Base-by-base conservation (phyloP, 108 stramenopile species). In the Fistulifera solaris region DNA sequence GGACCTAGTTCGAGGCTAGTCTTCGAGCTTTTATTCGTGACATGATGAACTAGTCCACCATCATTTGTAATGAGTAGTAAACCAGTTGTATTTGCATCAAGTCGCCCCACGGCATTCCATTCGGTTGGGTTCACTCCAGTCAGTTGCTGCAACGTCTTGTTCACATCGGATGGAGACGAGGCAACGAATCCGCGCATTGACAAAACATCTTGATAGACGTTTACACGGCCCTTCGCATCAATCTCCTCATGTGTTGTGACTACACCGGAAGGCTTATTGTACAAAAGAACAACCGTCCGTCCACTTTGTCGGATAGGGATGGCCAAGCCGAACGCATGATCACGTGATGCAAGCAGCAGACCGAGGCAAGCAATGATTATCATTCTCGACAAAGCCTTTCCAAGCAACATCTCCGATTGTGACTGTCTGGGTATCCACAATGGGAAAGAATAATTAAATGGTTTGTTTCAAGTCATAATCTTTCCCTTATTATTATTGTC, bases 21-120 rank as follows among this genome's bases (percentile, higher is more conserved):
- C 31, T 50, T 46, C 5, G 82, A 65, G 48, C 42, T 70, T 17
- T 68, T 73, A 62, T 84, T 80, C 16, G 82, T 84, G 22, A 75
- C 70, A 43, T 71, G 59, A 70, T 84, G 78, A 21, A 84, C 73
- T 27, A 84, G 40, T 12, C 71, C 69, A 10, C 82, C 82, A 72
- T 84, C 82, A 42, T 84, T 84, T 16, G 82, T 84, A 12, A 84
- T 38, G 7, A 84, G 60, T 25, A 84, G 56, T 2, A 78, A 58
- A 40, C 82, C 78, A n/a, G 78, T 75, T 11, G 82, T 84, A 56
- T 80, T 78, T 12, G 68, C 76, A 80, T 84, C 82, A 2, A 84
- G 55, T 23, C 82, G 42, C 4, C 82, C 82, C 25, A 84, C 65
- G 21, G 82, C 81, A 65, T 83, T 75, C 14, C 73, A 48, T 49